Percentiles rank a stretch among this genome's conserved stretches.
phyloP scores from a whole-genome alignment of 805 yeast species.

The Schizosaccharomyces lindneri region DNA sequence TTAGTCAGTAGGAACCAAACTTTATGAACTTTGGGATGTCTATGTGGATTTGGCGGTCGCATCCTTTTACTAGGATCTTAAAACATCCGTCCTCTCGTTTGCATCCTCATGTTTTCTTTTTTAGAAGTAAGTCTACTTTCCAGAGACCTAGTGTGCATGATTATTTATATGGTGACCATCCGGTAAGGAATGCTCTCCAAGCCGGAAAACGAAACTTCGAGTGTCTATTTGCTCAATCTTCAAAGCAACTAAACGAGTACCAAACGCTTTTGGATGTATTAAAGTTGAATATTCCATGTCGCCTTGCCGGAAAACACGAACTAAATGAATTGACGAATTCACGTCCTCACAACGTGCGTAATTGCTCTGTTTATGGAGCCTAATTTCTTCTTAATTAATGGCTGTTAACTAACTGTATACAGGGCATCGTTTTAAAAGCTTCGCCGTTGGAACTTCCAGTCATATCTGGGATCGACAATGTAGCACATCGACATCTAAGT shows the following conservation, averaged over 20 bases:
- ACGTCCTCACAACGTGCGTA: neutral
- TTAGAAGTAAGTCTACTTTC: too few relatives aligned
- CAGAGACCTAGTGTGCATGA: neutral
- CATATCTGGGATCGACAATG: neutral
- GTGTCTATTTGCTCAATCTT: neutral
- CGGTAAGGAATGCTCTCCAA: neutral
- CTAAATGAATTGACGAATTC: neutral
- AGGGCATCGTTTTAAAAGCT: neutral
- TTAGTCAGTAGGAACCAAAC: too few relatives aligned
- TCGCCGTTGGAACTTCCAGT: neutral
- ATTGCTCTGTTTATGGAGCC: neutral
- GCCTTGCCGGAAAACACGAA: neutral
- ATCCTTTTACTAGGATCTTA: too few relatives aligned
- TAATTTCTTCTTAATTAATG: neutral
- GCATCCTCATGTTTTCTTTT: too few relatives aligned
- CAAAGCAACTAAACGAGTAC: neutral
- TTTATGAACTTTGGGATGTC: too few relatives aligned
- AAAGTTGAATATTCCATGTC: neutral
- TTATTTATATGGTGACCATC: neutral
- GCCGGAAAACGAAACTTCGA: neutral
- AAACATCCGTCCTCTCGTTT: too few relatives aligned
- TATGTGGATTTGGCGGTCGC: too few relatives aligned
- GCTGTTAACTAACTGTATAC: neutral
- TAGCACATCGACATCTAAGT: too few relatives aligned
- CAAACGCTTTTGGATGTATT: neutral